phyloP scores from a whole-genome alignment of 306 rosid genomes.

The Citrullus mucosospermus region DNA sequence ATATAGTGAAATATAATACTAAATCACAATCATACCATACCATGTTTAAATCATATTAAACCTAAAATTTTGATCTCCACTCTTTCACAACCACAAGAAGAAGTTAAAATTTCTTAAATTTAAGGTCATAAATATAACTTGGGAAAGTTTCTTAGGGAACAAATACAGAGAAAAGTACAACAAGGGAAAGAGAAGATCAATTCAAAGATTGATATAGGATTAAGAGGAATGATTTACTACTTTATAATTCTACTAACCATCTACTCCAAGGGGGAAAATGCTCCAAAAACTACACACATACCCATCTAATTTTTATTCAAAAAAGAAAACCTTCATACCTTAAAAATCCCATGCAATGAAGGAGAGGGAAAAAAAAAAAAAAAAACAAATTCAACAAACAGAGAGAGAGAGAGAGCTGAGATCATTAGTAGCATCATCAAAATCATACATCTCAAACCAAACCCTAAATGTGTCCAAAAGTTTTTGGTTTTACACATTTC shows the following conservation, averaged over 20 bases:
- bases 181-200: background rate
- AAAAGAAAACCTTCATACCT: background rate
- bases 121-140: background rate
- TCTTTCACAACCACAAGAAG: background rate
- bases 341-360: background rate
- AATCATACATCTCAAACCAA: background rate
- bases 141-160: too few species aligned
- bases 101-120: too few species aligned
- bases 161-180: too few species aligned
- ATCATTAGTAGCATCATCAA: background rate
- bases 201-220: background rate
- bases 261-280: background rate
- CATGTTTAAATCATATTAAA: background rate
- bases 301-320: background rate
- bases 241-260: background rate
- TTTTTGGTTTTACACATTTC: background rate
- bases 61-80: background rate
- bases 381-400: background rate
- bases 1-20: background rate
- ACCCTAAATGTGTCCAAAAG: background rate
- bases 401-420: background rate
- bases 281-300: background rate
- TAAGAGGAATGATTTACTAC: background rate
- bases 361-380: too few species aligned
- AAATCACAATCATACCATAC: background rate